phyloP scores from a whole-genome alignment of 257 asterid species.

The Nicotiana noctiflora region DNA sequence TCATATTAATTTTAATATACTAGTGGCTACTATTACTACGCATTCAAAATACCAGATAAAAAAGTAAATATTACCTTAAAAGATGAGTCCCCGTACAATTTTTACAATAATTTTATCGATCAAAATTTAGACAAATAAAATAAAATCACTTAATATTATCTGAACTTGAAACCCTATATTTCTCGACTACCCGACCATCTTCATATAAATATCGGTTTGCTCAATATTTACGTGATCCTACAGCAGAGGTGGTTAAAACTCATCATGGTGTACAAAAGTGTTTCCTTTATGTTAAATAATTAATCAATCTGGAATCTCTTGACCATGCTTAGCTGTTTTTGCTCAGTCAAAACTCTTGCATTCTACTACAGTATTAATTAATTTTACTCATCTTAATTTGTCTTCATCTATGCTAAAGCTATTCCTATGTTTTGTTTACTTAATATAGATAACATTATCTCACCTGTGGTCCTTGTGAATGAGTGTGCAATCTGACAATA shows the following conservation, averaged over 20 bases:
- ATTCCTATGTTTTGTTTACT: background rate
- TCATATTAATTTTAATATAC: too few relatives aligned
- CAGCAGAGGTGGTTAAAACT: background rate
- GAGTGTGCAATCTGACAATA: background rate
- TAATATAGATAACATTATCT: background rate
- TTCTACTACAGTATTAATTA: too few relatives aligned
- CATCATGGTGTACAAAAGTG: background rate
- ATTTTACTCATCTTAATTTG: background rate
- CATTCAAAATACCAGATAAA: too few relatives aligned
- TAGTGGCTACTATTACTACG: too few relatives aligned
- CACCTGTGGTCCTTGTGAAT: background rate
- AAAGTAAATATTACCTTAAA: too few relatives aligned
- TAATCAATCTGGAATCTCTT: background rate
- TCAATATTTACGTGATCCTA: background rate
- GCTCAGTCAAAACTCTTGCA: constrained; percentile 2
- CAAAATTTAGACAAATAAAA: too few relatives aligned
- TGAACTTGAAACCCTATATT: too few relatives aligned
- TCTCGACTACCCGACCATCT: too few relatives aligned
- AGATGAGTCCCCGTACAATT: too few relatives aligned
- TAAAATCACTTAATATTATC: too few relatives aligned
- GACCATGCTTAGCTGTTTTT: constrained; percentile 8
- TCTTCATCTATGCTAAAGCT: background rate
- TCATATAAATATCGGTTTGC: too few relatives aligned
- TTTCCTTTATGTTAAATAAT: background rate
- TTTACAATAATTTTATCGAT: too few relatives aligned